phyloP scores from a whole-genome alignment of 768 basidiomycete species.

The Rhodotorula kratochvilovae region DNA sequence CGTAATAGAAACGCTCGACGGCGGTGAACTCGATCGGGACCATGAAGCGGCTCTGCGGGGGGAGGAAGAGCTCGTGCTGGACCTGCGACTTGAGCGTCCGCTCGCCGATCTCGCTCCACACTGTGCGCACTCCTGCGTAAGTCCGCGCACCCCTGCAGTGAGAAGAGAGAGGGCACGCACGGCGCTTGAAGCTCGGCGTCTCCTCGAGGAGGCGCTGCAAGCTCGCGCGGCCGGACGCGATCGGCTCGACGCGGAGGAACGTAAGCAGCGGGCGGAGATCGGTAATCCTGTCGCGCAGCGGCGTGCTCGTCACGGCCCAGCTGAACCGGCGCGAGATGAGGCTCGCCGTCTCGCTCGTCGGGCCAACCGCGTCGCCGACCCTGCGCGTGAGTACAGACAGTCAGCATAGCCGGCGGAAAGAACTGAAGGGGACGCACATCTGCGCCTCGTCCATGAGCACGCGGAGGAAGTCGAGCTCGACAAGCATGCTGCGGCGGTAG shows the following conservation, averaged over 20 bases:
- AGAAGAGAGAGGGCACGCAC: background rate
- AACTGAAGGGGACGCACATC: slow-evolving; percentile 39
- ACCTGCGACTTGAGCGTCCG: slow-evolving; percentile 47
- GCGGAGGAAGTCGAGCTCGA: slow-evolving; percentile 43
- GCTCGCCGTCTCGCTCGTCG: slow-evolving; percentile 47
- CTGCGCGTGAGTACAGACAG: slow-evolving; percentile 3
- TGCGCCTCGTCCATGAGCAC: slow-evolving; percentile 52
- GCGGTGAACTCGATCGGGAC: slow-evolving; percentile 48
- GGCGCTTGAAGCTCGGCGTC: slow-evolving; percentile 19
- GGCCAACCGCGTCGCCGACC: slow-evolving; percentile 31
- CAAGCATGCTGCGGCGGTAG: slow-evolving; percentile 36
- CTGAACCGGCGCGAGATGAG: slow-evolving; percentile 47
- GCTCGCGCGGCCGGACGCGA: slow-evolving; percentile 4
- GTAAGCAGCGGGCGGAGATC: slow-evolving; percentile 48
- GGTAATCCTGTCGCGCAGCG: slow-evolving; percentile 47
- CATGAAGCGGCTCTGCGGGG: slow-evolving; percentile 45
- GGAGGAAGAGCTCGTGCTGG: slow-evolving; percentile 46
- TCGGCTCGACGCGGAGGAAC: slow-evolving; percentile 41
- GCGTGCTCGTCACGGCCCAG: slow-evolving; percentile 50
- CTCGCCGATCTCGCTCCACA: slow-evolving; percentile 46
- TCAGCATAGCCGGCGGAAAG: slow-evolving; percentile 7
- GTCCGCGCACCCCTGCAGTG: no score
- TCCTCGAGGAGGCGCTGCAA: slow-evolving; percentile 28
- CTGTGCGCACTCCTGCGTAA: background rate
- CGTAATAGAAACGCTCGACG: slow-evolving; percentile 37